phyloP scores from a whole-genome alignment of 345 rosid genomes.

The Barbarea vulgaris region DNA sequence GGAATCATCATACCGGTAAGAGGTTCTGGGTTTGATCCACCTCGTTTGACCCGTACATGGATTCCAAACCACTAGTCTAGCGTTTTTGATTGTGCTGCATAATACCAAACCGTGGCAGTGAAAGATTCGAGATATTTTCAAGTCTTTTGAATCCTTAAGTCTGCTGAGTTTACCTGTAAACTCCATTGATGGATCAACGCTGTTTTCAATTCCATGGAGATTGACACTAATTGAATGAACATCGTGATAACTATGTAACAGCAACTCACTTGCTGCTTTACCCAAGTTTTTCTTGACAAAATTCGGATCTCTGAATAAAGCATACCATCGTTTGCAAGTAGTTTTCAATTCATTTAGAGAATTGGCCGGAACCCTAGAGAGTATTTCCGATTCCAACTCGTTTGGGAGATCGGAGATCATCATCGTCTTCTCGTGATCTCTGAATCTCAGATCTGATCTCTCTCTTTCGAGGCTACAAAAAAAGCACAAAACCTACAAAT shows the following conservation, averaged over 20 bases:
- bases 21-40: background rate
- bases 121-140: background rate
- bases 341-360: background rate
- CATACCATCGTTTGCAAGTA: conserved; percentile 9
- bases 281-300: background rate
- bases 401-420: background rate
- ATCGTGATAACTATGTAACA: background rate
- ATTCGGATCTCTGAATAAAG: background rate
- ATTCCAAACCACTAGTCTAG: background rate
- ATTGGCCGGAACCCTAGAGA: background rate
- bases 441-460: background rate
- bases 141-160: background rate
- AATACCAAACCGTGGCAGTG: background rate
- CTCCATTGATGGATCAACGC: background rate
- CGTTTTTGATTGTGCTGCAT: background rate
- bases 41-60: background rate
- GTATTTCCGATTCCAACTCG: background rate
- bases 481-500: no score
- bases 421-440: background rate
- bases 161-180: background rate
- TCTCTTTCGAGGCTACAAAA: no score
- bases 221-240: background rate
- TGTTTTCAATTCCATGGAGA: background rate
- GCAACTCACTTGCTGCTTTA: background rate
- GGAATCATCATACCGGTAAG: background rate